phyloP scores from a whole-genome alignment of 148 eudicot genomes.

The Camellia japonica region DNA sequence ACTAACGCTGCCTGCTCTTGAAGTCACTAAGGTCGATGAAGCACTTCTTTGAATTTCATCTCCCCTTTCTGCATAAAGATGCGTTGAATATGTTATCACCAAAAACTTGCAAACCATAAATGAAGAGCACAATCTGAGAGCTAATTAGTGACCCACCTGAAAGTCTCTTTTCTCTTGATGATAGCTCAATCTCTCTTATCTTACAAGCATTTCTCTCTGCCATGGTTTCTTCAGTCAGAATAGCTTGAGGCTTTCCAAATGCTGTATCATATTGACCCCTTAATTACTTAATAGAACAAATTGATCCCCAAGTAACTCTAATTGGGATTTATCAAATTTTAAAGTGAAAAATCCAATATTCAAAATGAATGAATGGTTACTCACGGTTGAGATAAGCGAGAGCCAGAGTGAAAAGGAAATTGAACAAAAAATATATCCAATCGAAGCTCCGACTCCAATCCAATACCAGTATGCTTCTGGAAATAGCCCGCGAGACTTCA shows the following conservation, averaged over 20 bases:
- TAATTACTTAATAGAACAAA: background rate
- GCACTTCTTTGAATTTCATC: constrained; percentile 27
- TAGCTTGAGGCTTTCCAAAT: constrained; percentile 61
- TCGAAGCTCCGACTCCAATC: constrained; percentile 59
- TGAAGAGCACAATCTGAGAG: background rate
- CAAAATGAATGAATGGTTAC: background rate
- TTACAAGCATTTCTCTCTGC: constrained; percentile 29
- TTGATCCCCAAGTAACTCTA: background rate
- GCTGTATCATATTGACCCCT: constrained; percentile 35
- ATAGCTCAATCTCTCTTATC: constrained; percentile 14
- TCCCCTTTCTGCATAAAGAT: constrained; percentile 33
- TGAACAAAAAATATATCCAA: constrained; percentile 56
- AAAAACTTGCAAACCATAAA: background rate
- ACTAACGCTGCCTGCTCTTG: constrained; percentile 12
- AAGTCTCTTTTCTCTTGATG: constrained; percentile 11
- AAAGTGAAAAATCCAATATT: background rate
- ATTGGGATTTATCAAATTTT: background rate
- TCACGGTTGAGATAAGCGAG: constrained; percentile 59
- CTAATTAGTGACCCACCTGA: background rate
- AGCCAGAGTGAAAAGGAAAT: constrained; percentile 36
- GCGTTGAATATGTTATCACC: background rate
- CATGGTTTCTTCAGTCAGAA: constrained; percentile 49
- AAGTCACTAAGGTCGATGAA: constrained; percentile 6
- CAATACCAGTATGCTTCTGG: constrained; percentile 61
- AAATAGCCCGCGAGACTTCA: constrained; percentile 54